Percentiles rank a stretch among this genome's conserved stretches.
These are phyloP conservation scores for Trametes polyzona DNA, from an alignment of 1,284 basidiomycete species.

Conservation along the genomic window DNA sequence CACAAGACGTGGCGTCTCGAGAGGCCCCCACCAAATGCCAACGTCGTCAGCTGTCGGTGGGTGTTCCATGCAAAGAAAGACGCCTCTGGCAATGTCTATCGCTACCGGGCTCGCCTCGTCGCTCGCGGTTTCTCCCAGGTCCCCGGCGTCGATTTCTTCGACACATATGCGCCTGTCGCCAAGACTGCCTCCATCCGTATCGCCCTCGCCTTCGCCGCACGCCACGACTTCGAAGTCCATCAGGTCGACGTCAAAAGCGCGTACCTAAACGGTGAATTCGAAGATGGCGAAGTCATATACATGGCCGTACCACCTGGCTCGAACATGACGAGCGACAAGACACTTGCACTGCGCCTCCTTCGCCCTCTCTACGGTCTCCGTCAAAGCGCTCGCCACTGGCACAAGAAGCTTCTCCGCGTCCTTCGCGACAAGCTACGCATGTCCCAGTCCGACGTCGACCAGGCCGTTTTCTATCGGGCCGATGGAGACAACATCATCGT, in stretches of 20 bases:
- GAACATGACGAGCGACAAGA: slow-evolving; percentile 15
- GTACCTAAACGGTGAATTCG: slow-evolving; percentile 41
- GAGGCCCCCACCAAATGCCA: slow-evolving; percentile 20
- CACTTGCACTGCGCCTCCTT: slow-evolving; percentile 21
- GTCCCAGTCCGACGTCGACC: too few relatives aligned
- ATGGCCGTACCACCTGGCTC: slow-evolving; percentile 30
- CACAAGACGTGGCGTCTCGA: slow-evolving; percentile 24
- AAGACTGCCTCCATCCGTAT: slow-evolving; percentile 19
- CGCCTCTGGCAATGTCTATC: slow-evolving; percentile 27
- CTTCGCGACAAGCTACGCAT: neutral
- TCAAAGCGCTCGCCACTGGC: slow-evolving; percentile 31
- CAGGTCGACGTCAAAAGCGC: slow-evolving; percentile 46
- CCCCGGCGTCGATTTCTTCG: slow-evolving; percentile 40
- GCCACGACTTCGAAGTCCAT: slow-evolving; percentile 37
- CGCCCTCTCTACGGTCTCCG: slow-evolving; percentile 34
- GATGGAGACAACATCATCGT: too few relatives aligned
- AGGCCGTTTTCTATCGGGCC: too few relatives aligned
- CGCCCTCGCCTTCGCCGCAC: slow-evolving; percentile 41
- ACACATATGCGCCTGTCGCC: slow-evolving; percentile 18
- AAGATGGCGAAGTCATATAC: slow-evolving; percentile 32
- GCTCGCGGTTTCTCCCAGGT: slow-evolving; percentile 43
- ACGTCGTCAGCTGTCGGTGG: slow-evolving; percentile 31
- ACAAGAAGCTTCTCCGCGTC: slow-evolving; percentile 24
- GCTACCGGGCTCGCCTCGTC: slow-evolving; percentile 41
- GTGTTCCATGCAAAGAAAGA: too few relatives aligned